Evolutionary conservation across 441 rosid genomes (phyloP), one percentile per base, ranked within the genome.

Genomic region (Pelargonium myrrhifolium): DNA sequence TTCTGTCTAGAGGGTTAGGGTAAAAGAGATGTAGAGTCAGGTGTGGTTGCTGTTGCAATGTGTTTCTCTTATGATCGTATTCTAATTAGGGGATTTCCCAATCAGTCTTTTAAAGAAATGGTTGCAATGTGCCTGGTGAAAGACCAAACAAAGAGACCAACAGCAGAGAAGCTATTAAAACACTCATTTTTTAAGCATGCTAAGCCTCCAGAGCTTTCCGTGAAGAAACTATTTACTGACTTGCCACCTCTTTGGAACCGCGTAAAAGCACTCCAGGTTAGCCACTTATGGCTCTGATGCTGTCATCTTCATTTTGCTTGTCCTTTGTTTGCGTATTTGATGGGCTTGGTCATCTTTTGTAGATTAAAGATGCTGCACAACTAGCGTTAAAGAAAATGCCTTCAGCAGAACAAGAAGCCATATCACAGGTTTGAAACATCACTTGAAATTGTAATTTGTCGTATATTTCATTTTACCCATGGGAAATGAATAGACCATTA

Each of bases 101-200:
- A 83, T 78, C 97, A 95, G 98, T 88, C 96, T 78, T 95, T 95
- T 83, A 92, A 95, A 95, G 98, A 95, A 84, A 92, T 95, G 99
- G 96, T 92, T 74, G 98, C 99, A 58, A 95, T 92, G 98, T 95
- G 99, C 84, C 85, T 95, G 77, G 99, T 90, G 84, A 95, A 95
- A 90, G 99, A 95, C 84, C 99, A 88, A 80, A 79, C 93, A 37
- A 90, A 88, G 86, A 85, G 99, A 80, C 99, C 99, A 69, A 87
- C 99, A 35, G 98, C 97, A 26, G 99, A 92, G 72, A 95, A 92
- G 74, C 71, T 95, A 77, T 75, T 95, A 68, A 92, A 90, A 62
- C 99, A 90, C 75, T 81, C 97, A 0, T 90, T 90, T 80, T 95
- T 95, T 83, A 92, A 89, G 85, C 77, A 90, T 77, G 89, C 90